These are phyloP conservation scores for Rhodosporidiobolus sp. DNA, from an alignment of 768 basidiomycete genomes.

Conservation along the genomic window DNA sequence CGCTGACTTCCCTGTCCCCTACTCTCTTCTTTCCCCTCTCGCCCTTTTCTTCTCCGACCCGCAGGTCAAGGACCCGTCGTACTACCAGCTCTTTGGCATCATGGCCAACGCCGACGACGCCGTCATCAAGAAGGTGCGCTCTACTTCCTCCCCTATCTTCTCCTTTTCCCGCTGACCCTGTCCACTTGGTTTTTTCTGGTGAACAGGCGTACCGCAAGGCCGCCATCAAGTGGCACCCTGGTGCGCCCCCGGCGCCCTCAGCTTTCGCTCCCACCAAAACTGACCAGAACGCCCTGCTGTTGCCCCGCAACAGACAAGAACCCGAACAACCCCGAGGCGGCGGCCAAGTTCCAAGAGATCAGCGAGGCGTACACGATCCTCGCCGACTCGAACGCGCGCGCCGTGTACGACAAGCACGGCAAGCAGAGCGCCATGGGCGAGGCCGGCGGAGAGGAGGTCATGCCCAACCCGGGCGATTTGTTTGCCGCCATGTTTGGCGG, in stretches of 20 bases:
- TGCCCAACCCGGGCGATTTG: conserved; percentile 91
- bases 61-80: conserved; percentile 50
- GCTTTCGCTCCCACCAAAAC: background rate
- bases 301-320: conserved; percentile 51
- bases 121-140: conserved; percentile 67
- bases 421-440: conserved; percentile 67
- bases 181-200: background rate
- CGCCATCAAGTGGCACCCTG: conserved; percentile 75
- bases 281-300: too few relatives aligned
- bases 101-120: conserved; percentile 70
- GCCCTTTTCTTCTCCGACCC: background rate
- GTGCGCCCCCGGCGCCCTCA: background rate
- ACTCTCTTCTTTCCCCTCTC: background rate
- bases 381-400: conserved; percentile 65
- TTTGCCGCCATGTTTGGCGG: conserved; percentile 93
- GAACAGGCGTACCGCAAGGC: conserved; percentile 76
- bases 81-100: conserved; percentile 78
- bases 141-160: background rate
- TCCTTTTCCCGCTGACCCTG: background rate
- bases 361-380: conserved; percentile 80
- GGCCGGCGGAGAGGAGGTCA: conserved; percentile 50
- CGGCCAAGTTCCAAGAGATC: conserved; percentile 95
- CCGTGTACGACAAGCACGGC: conserved; percentile 93
- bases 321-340: conserved; percentile 88
- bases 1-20: too few relatives aligned